These are phyloP conservation scores for Paecilomyces variotii DNA, from an alignment of 2,329 filamentous ascomycete genomes.

Conservation along the genomic window DNA sequence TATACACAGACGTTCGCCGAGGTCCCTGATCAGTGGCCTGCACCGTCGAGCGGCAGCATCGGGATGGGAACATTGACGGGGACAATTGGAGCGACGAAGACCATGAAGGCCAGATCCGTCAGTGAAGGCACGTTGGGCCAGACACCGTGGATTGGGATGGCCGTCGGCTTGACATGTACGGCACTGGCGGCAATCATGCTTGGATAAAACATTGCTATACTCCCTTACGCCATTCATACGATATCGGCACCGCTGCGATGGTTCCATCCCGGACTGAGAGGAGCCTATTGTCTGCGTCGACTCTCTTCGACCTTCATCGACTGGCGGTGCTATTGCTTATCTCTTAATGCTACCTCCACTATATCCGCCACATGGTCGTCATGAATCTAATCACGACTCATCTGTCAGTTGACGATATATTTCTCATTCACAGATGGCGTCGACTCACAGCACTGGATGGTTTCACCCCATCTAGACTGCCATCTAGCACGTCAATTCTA, in stretches of 20 bases:
- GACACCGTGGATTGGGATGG: constrained; percentile 35
- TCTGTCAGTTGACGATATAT: not conserved
- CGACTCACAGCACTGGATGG: not conserved
- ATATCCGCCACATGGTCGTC: not conserved
- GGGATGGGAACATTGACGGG: constrained; percentile 21
- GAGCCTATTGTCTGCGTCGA: not conserved
- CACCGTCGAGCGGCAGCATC: constrained; percentile 18
- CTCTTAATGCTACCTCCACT: not conserved
- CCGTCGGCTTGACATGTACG: constrained; percentile 32
- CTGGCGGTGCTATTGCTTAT: not conserved
- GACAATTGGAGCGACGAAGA: constrained; percentile 16
- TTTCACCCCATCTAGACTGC: not conserved
- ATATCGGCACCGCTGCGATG: not conserved
- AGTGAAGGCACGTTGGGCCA: constrained; percentile 33
- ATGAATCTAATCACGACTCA: not conserved
- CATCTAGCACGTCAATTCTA: not conserved
- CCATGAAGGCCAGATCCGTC: constrained; percentile 11
- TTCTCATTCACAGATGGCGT: not conserved
- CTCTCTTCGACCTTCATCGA: not conserved
- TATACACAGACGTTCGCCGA: constrained; percentile 20
- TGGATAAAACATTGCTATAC: constrained; percentile 14
- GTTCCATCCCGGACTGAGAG: not conserved
- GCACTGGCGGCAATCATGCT: constrained; percentile 32
- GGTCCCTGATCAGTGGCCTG: constrained; percentile 23
- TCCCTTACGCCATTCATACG: not conserved